Evolutionary conservation across 768 basidiomycete species (phyloP).

Genomic region (Hemileccinum rubropunctum): DNA sequence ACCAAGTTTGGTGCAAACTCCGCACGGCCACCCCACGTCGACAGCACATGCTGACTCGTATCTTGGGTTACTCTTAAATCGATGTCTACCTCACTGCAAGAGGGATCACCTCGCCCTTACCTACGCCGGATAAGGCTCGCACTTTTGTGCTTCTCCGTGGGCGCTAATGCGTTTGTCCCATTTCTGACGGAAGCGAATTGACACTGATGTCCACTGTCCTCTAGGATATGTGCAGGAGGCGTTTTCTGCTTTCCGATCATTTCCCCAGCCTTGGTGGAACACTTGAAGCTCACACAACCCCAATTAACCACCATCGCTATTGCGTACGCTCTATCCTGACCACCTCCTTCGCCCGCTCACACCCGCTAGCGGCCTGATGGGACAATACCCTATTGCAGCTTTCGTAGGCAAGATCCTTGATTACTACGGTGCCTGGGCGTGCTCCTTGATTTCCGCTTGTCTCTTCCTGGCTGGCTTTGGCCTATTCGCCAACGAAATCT

Average conservation of each 20-base stretch:
- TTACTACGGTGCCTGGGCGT: slow-evolving; percentile 60
- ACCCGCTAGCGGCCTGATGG: slow-evolving; percentile 65
- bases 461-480: slow-evolving; percentile 62
- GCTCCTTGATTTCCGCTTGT: slow-evolving; percentile 59
- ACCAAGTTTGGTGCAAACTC: too few species aligned
- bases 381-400: slow-evolving; percentile 76
- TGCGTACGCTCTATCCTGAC: slow-evolving; percentile 55
- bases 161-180: slow-evolving; percentile 57
- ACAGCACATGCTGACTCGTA: too few species aligned
- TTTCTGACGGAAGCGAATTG: neutral
- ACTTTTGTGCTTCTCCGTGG: slow-evolving; percentile 52
- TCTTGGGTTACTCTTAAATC: neutral
- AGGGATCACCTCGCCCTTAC: slow-evolving; percentile 3
- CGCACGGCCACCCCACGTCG: too few species aligned
- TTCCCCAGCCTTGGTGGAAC: slow-evolving; percentile 57
- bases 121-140: slow-evolving; percentile 26
- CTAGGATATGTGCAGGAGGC: slow-evolving; percentile 73
- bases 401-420: slow-evolving; percentile 70
- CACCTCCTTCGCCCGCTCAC: neutral
- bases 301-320: slow-evolving; percentile 77
- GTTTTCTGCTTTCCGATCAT: slow-evolving; percentile 78
- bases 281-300: slow-evolving; percentile 66
- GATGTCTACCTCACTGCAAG: slow-evolving; percentile 16
- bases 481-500: slow-evolving; percentile 58
- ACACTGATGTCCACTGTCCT: neutral